Conservation (phyloP, 768 basidiomycete genomes). For the Leccinum variicolor region DNA sequence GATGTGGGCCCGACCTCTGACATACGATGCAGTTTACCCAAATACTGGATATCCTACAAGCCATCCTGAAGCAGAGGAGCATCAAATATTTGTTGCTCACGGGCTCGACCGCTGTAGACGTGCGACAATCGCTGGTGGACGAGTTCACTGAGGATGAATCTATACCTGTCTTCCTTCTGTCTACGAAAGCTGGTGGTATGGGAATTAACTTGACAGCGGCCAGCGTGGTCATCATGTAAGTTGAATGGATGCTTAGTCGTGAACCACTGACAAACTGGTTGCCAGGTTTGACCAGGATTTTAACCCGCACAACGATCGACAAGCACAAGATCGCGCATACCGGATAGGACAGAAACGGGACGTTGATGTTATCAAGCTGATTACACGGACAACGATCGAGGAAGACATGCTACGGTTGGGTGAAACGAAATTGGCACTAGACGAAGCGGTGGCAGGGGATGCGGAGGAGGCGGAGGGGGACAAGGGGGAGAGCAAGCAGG, state of each 20-base stretch:
- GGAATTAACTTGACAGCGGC: slow-evolving; percentile 97
- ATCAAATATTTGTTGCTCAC: slow-evolving; percentile 83
- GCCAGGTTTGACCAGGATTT: slow-evolving; percentile 95
- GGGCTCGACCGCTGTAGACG: slow-evolving; percentile 90
- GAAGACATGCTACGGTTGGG: slow-evolving; percentile 94
- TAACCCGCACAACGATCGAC: slow-evolving; percentile 96
- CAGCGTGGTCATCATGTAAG: slow-evolving; percentile 89
- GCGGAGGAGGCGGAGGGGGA: slow-evolving; percentile 54
- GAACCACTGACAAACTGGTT: slow-evolving; percentile 2
- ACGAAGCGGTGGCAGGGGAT: slow-evolving; percentile 88
- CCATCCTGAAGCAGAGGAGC: slow-evolving; percentile 66
- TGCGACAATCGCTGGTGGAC: slow-evolving; percentile 90
- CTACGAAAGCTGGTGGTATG: slow-evolving; percentile 93
- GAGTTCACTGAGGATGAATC: slow-evolving; percentile 84
- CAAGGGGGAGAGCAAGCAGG: slow-evolving; percentile 61
- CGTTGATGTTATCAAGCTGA: slow-evolving; percentile 92
- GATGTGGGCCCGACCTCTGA: not conserved
- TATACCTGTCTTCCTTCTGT: slow-evolving; percentile 86
- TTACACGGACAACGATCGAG: slow-evolving; percentile 89
- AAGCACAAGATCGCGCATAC: slow-evolving; percentile 97
- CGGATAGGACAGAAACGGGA: slow-evolving; percentile 94
- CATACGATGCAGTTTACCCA: slow-evolving; percentile 74
- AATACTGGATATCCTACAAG: slow-evolving; percentile 89
- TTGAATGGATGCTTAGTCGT: not conserved
- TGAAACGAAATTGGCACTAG: slow-evolving; percentile 85